A percentile compares a stretch with the other conserved stretches of the same genome.
These are phyloP conservation scores for Cerioporus squamosus DNA, from an alignment of 1,284 basidiomycete genomes.

Conservation along the genomic window DNA sequence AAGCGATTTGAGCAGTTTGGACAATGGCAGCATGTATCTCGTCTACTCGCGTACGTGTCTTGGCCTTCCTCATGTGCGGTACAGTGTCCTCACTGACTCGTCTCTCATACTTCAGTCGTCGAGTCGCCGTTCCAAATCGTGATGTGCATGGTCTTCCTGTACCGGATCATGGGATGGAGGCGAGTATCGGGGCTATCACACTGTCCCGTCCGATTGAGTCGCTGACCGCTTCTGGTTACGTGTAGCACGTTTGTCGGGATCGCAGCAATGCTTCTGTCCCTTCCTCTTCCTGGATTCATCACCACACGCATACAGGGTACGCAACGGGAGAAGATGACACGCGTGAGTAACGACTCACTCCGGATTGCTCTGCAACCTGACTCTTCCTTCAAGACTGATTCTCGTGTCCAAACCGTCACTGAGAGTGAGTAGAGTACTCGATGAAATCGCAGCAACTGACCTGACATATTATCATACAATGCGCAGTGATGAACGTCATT, in stretches of 20 bases:
- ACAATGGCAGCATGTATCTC: neutral
- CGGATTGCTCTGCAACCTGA: constrained; percentile 25
- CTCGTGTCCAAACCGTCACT: constrained; percentile 52
- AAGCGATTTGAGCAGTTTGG: constrained; percentile 16
- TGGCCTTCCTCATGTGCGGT: neutral
- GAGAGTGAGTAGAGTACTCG: constrained; percentile 40
- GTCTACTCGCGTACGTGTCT: constrained; percentile 1
- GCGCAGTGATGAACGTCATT: constrained; percentile 42
- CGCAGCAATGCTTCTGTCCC: constrained; percentile 50
- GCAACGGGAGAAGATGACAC: constrained; percentile 38
- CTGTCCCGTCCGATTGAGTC: neutral
- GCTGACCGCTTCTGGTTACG: neutral
- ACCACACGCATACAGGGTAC: constrained; percentile 34
- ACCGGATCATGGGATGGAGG: constrained; percentile 53
- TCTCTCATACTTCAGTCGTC: neutral
- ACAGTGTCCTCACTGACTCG: no score
- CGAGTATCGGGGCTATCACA: constrained; percentile 13
- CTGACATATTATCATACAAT: neutral
- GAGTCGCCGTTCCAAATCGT: constrained; percentile 33
- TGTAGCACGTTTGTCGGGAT: constrained; percentile 54
- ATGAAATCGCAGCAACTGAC: neutral
- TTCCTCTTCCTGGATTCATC: constrained; percentile 54
- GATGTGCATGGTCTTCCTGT: constrained; percentile 47
- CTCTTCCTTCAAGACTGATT: constrained; percentile 46
- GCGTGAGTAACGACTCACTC: constrained; percentile 24